A percentile compares a stretch with the other conserved stretches of the same genome.
Evolutionary conservation across 345 rosid species (phyloP).

Genomic region (Isatis tinctoria): DNA sequence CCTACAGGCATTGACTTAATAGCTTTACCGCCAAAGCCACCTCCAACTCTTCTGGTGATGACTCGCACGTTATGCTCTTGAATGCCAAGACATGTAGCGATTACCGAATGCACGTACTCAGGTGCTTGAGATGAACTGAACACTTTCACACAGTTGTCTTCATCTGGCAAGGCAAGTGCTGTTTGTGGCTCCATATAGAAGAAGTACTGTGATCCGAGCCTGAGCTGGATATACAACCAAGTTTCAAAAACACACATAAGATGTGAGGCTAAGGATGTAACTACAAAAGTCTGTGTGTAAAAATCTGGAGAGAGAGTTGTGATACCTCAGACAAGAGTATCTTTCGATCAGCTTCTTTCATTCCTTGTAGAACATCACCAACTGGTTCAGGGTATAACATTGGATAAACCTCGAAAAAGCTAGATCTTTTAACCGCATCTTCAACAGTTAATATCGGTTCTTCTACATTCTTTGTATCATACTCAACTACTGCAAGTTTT

Average conservation of each 20-base stretch:
- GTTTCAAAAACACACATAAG: background rate
- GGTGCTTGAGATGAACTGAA: slow-evolving; percentile 76
- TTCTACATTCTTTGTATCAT: slow-evolving; percentile 51
- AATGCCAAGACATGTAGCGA: slow-evolving; percentile 77
- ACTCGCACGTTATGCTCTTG: slow-evolving; percentile 77
- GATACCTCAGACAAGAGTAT: slow-evolving; percentile 56
- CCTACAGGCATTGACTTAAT: slow-evolving; percentile 70
- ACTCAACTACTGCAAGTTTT: slow-evolving; percentile 56
- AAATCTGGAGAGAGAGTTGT: background rate
- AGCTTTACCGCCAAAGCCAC: slow-evolving; percentile 95
- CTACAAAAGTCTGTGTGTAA: background rate
- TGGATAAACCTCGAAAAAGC: slow-evolving; percentile 56
- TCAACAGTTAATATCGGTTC: slow-evolving; percentile 69
- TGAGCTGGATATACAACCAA: slow-evolving; percentile 38
- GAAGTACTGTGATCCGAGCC: slow-evolving; percentile 78
- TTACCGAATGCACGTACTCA: slow-evolving; percentile 31
- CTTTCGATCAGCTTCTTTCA: slow-evolving; percentile 72
- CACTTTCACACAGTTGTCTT: slow-evolving; percentile 56
- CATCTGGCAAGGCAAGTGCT: slow-evolving; percentile 91
- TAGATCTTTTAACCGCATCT: slow-evolving; percentile 63
- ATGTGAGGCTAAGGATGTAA: background rate
- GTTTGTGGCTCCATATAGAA: slow-evolving; percentile 88
- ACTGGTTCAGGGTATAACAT: slow-evolving; percentile 39
- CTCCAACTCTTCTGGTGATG: slow-evolving; percentile 86
- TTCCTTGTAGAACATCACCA: slow-evolving; percentile 71